Percentiles rank a stretch among this genome's conserved stretches.
These are phyloP conservation scores for Pyrus communis DNA, from an alignment of 306 rosid species.

Conservation along the genomic window DNA sequence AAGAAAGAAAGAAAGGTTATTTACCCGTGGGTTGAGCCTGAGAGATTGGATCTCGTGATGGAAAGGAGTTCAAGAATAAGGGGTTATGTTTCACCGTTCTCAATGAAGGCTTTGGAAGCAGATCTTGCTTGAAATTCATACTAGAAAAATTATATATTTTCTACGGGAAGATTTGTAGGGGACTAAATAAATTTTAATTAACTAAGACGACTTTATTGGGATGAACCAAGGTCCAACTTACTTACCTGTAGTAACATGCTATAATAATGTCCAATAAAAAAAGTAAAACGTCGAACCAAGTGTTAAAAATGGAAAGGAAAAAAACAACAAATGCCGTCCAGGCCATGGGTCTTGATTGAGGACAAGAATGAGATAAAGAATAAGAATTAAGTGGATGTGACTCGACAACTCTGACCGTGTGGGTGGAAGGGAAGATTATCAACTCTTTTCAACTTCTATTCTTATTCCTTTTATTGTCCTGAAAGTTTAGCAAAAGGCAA, in stretches of 20 bases:
- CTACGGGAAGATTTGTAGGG: not conserved
- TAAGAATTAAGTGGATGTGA: constrained; percentile 3
- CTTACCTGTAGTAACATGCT: not conserved
- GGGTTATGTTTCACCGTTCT: constrained; percentile 35
- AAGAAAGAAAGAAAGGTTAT: not conserved
- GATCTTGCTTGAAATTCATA: constrained; percentile 38
- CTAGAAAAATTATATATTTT: not conserved
- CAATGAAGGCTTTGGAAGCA: constrained; percentile 29
- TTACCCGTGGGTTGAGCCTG: constrained; percentile 17
- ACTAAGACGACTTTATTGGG: constrained; percentile 15
- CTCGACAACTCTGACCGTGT: not conserved
- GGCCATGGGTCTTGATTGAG: not conserved
- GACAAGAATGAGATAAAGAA: not conserved
- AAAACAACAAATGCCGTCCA: not conserved
- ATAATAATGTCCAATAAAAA: not conserved
- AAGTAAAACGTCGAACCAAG: not conserved
- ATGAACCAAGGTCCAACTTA: constrained; percentile 1
- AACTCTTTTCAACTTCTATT: not conserved
- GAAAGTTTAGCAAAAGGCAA: constrained; percentile 9
- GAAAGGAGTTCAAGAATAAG: constrained; percentile 16
- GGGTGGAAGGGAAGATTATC: not conserved
- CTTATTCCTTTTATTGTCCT: constrained; percentile 8
- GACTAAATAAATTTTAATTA: not conserved
- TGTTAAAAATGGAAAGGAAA: not conserved
- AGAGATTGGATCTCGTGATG: constrained; percentile 60